Percentiles rank a stretch among this genome's conserved stretches.
Evolutionary conservation across 768 basidiomycete genomes (phyloP).

Genomic region (Lentinula aciculospora): DNA sequence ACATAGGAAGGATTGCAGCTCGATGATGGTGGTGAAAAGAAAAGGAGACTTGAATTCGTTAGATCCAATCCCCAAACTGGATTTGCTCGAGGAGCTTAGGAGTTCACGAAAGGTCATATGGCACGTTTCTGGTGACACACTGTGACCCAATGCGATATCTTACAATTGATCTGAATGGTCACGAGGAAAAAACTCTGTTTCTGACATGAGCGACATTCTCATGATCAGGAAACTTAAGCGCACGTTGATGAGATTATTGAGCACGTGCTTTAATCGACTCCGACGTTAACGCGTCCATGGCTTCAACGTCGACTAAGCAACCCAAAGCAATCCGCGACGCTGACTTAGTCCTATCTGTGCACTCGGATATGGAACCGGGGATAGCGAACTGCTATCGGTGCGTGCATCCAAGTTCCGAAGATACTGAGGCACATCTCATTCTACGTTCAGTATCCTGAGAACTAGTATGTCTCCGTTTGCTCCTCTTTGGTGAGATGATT

Average conservation of each 20-base stretch:
- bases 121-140: background rate
- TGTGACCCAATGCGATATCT: background rate
- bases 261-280: too few relatives aligned
- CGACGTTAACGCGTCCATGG: too few relatives aligned
- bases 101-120: background rate
- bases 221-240: too few relatives aligned
- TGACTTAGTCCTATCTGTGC: too few relatives aligned
- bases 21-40: constrained; percentile 11
- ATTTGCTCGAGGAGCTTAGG: background rate
- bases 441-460: background rate
- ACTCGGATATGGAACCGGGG: too few relatives aligned
- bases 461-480: background rate
- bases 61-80: background rate
- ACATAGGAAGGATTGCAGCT: constrained; percentile 9
- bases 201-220: too few relatives aligned
- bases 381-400: constrained; percentile 14
- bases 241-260: too few relatives aligned
- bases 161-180: too few relatives aligned
- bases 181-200: too few relatives aligned
- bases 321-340: too few relatives aligned
- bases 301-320: too few relatives aligned
- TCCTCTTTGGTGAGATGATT: background rate
- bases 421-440: background rate
- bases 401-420: background rate
- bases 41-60: background rate